Evolutionary conservation across 2,329 filamentous ascomycete genomes (phyloP).

Genomic region (Graphium sp.): DNA sequence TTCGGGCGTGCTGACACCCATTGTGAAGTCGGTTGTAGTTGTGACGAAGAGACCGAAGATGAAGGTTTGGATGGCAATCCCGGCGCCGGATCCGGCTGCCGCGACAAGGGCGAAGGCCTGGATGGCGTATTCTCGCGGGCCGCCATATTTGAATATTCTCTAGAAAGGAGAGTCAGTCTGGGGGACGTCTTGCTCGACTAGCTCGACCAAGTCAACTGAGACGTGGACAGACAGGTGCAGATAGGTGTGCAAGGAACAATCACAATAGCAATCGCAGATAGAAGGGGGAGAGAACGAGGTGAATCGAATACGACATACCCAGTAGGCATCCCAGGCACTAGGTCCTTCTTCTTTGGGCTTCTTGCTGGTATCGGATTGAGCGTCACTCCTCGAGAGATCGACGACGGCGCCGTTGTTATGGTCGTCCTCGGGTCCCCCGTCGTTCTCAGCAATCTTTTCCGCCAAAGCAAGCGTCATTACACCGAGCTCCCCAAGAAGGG

Average conservation of each 20-base stretch:
- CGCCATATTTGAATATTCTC: conserved; percentile 7
- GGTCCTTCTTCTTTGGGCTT: conserved; percentile 6
- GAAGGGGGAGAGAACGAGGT: not conserved
- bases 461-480: too few species aligned
- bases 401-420: not conserved
- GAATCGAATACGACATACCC: conserved; percentile 2
- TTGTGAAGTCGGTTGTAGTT: conserved; percentile 38
- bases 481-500: too few species aligned
- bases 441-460: too few species aligned
- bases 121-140: conserved; percentile 5
- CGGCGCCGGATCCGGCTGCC: conserved; percentile 18
- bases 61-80: conserved; percentile 35
- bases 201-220: not conserved
- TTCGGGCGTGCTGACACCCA: conserved; percentile 20
- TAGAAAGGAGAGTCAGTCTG: not conserved
- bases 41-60: conserved; percentile 38
- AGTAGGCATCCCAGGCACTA: conserved; percentile 8
- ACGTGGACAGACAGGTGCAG: too few species aligned
- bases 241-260: too few species aligned
- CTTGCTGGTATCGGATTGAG: conserved; percentile 4
- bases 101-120: conserved; percentile 10
- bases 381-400: not conserved
- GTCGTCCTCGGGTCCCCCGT: too few species aligned
- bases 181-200: not conserved
- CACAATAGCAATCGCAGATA: not conserved